Evolutionary conservation across 345 rosid species (phyloP), one percentile per base, ranked within the genome.

Genomic region (Citrus medica): DNA sequence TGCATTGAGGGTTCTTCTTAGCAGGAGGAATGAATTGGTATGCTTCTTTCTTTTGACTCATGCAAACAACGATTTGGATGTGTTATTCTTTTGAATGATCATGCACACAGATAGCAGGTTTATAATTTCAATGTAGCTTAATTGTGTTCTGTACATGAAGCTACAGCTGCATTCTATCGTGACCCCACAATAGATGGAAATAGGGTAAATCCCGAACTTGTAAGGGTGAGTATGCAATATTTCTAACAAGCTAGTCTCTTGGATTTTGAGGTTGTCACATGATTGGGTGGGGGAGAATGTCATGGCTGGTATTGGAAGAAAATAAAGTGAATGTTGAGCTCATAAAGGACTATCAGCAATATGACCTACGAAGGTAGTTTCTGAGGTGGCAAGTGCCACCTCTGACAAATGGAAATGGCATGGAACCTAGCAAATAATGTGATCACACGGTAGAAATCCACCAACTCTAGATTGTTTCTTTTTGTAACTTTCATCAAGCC

Each of bases 21-120:
- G 85, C 30, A 88, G 84, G 80, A 92, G 93, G 81, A 91, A 91
- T 83, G 83, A 84, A 75, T 79, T 90, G 93, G 97, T 94, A 91
- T 51, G 72, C 19, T 56, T 14, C 46, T 51, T 64, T 62, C 69
- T 46, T 69, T 63, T 46, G 22, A 79, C 35, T 80, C 69, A 13
- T 82, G 55, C 71, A 73, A 37, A 38, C 38, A 46, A 66, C 1
- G 40, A 51, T 32, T 69, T 4, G 28, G 60, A 48, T 62, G 81
- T 62, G 30, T 63, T 69, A 28, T 27, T 38, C 24, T 46, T 71
- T 59, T 21, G 10, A 65, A 10, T 67, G 32, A 48, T 76, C 27
- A 27, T n/a, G 35, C 46, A 21, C 46, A n/a, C 16, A 67, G 14
- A 42, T 60, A 25, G 53, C 24, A 53, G 61, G 38, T 53, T 35